Evolutionary conservation across 73 alveolate species (phyloP), one percentile per base, ranked within the genome.

Genomic region (Uronychia setigera): DNA sequence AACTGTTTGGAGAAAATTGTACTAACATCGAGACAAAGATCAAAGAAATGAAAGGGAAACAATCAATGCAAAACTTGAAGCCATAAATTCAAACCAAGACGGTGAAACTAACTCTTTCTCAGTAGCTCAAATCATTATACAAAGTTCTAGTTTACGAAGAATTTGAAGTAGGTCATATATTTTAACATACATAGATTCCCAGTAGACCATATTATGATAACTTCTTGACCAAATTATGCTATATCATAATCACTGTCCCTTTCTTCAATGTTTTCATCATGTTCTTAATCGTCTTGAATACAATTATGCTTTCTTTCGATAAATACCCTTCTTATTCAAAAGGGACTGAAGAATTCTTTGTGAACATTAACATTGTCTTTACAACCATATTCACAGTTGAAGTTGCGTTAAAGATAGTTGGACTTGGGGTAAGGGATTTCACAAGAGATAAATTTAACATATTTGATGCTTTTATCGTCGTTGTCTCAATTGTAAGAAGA

Each of bases 381-480:
- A 80, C 84, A 58, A 26, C 79, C 27, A 60, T 87, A 19, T 95
- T 95, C 80, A 83, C 84, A 0, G 81, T 74, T 0, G 98, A 95
- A 91, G 77, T 91, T 80, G 31, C 87, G 29, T 31, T 95, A 32
- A 95, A 93, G 76, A 26, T 93, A 13, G 32, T 90, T 25, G 97
- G 97, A 29, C 59, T 91, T 9, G 98, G 98, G 32, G 77, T 90
- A 14, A 59, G 28, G 1, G 96, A 87, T 0, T 95, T 91, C 80
- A 29, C 77, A 33, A 86, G 90, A 84, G 98, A 95, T 60, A 77
- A 78, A 76, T 87, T 91, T 87, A 95, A 95, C 76, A 19, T 87
- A 35, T 95, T 95, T 80, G 98, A 94, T 83, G 80, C 85, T 31
- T 31, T 87, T 1, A 80, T 93, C 5, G 95, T 94, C 26, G 79